Evolutionary conservation across 495 filamentous ascomycete species (phyloP), one percentile per base, ranked within the genome.

Genomic region (Sabuloglossum arenarium): DNA sequence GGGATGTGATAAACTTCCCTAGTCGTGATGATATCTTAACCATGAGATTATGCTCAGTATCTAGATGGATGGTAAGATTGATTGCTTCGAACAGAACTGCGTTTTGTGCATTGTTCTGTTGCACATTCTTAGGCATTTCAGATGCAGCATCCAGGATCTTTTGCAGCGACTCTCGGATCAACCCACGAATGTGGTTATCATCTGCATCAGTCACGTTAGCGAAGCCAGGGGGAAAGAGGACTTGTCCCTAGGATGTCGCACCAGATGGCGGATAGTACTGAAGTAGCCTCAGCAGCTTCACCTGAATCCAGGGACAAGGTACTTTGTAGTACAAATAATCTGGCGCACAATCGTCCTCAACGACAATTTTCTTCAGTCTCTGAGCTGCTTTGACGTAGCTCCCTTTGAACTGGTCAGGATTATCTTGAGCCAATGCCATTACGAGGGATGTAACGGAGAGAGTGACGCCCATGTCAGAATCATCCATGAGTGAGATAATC

Each of bases 321-420:
- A 99, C 93, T 57, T 95, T 95, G 74, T 99, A 99, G 68, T 99
- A 99, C 39, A 94, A 72, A 63, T 99, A 99, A 65, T 96, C 91
- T 28, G 78, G 71, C 0, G 84, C 74, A 63, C 84, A 88, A 53
- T 97, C 89, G 34, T 82, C 84, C 65, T 96, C 89, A 19, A 96
- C 79, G 27, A 94, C 74, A 42, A 95, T 83, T 57, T 82, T 79
- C 72, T 95, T 96, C 62, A 99, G 65, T 42, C 88, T 75, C 57
- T 82, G 80, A 0, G 91, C 93, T 34, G 88, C 89, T 65, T 97
- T 99, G 58, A 86, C 82, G 63, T 95, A 97, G 62, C 85, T 81
- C 23, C 87, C 88, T 67, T 88, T 89, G 70, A 95, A 99, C 64
- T 86, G 82, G 11, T 97, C 91, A 3, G 83, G 80, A 61, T 90